Conservation (phyloP, 495 filamentous ascomycete species). For the Massariosphaeria phaeospora region DNA sequence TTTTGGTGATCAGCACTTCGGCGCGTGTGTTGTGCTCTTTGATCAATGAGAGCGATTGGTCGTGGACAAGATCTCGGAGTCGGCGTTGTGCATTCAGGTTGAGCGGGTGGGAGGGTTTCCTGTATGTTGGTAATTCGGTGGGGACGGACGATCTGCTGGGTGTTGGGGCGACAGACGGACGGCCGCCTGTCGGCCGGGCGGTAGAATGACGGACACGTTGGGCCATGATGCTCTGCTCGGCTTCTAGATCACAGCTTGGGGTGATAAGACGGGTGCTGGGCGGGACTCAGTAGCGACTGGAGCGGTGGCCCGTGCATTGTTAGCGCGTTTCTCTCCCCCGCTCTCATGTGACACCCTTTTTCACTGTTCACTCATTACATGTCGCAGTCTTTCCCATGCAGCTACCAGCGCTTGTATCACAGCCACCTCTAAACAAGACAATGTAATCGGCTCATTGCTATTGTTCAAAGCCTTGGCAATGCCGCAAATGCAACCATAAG, state of each 20-base stretch:
- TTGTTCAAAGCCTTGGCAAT: no score
- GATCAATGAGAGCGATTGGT: conserved; percentile 8
- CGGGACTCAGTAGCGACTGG: neutral
- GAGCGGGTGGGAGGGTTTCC: conserved; percentile 37
- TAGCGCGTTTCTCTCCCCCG: neutral
- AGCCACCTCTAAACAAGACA: no score
- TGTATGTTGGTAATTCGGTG: conserved; percentile 35
- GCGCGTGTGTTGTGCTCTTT: conserved; percentile 32
- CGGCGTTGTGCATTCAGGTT: conserved; percentile 31
- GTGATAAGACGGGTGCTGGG: neutral
- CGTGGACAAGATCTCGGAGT: conserved; percentile 15
- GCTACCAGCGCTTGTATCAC: no score
- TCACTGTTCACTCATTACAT: neutral
- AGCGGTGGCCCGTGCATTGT: neutral
- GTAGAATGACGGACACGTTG: neutral
- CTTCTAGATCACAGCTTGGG: no score
- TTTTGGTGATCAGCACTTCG: conserved; percentile 15
- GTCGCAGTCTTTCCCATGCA: no score
- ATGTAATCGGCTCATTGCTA: no score
- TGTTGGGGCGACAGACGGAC: conserved; percentile 5
- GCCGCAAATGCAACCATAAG: no score
- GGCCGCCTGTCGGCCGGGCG: neutral
- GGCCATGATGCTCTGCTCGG: conserved; percentile 11
- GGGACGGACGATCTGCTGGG: neutral
- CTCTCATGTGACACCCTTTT: neutral